phyloP scores from a whole-genome alignment of 2,329 filamentous ascomycete species.

The Cladorrhinum sp. region DNA sequence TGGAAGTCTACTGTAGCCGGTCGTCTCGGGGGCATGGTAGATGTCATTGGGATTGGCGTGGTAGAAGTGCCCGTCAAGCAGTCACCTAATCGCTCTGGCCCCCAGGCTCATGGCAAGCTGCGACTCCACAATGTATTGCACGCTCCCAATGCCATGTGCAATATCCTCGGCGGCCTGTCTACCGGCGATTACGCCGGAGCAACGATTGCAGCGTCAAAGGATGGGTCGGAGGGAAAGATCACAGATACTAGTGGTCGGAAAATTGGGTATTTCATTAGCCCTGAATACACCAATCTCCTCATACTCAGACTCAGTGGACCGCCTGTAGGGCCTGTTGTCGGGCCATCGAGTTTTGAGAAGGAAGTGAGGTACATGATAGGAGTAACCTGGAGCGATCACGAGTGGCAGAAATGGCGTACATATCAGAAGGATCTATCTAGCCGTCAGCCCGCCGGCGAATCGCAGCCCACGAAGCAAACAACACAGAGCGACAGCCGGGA shows the following conservation, averaged over 20 bases:
- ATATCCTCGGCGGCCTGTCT: not conserved
- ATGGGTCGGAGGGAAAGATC: not conserved
- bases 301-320: not conserved
- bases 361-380: not conserved
- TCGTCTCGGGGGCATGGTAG: not conserved
- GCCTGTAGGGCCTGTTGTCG: not conserved
- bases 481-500: too few species aligned
- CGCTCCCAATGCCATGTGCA: not conserved
- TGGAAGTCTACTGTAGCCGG: not conserved
- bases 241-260: too few species aligned
- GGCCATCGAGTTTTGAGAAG: not conserved
- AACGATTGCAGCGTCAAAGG: not conserved
- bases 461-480: too few species aligned
- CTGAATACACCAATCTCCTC: not conserved
- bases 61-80: not conserved
- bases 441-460: too few species aligned
- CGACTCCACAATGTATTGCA: not conserved
- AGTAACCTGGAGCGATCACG: not conserved
- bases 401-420: not conserved
- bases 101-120: not conserved
- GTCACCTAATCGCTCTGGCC: not conserved
- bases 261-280: too few species aligned
- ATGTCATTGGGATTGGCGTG: not conserved
- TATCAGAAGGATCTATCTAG: not conserved
- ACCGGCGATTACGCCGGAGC: not conserved